Conservation (phyloP, 192 early-diverging fungal genomes). For the Coemansia sp. region DNA sequence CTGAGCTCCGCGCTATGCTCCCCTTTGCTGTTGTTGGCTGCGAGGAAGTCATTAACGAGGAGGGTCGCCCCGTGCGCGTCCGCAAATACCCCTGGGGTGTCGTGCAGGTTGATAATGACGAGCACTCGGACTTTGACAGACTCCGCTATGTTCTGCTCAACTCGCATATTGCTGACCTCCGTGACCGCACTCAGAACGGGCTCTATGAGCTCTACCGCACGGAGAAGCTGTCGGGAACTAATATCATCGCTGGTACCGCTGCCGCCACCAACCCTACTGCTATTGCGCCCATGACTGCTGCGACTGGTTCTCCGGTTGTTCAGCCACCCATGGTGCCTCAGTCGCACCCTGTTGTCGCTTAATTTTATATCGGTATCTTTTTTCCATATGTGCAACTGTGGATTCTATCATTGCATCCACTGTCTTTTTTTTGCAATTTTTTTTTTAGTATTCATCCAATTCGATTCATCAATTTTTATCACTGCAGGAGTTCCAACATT, state of each 20-base stretch:
- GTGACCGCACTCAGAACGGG: slow-evolving; percentile 94
- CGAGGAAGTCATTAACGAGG: slow-evolving; percentile 83
- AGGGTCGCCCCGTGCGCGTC: slow-evolving; percentile 89
- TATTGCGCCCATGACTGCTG: background rate
- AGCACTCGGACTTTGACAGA: slow-evolving; percentile 96
- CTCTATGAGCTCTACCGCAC: slow-evolving; percentile 97
- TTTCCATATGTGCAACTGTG: background rate
- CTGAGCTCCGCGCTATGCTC: slow-evolving; percentile 85
- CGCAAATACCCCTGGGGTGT: slow-evolving; percentile 95
- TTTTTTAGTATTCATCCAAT: background rate
- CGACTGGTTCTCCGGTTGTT: background rate
- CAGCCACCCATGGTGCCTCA: slow-evolving; percentile 6
- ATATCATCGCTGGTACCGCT: slow-evolving; percentile 1
- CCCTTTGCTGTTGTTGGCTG: slow-evolving; percentile 97
- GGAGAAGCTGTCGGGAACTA: slow-evolving; percentile 71
- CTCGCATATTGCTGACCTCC: slow-evolving; percentile 96
- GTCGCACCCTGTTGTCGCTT: slow-evolving; percentile 6
- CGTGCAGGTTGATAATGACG: slow-evolving; percentile 95
- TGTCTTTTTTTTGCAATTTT: background rate
- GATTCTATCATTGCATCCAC: background rate
- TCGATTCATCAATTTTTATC: background rate
- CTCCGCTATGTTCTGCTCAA: slow-evolving; percentile 91
- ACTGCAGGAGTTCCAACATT: too few species aligned
- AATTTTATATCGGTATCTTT: background rate
- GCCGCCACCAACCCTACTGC: slow-evolving; percentile 4